Evolutionary conservation across 2,329 filamentous ascomycete species (phyloP).

Genomic region (Apiospora phragmitis): DNA sequence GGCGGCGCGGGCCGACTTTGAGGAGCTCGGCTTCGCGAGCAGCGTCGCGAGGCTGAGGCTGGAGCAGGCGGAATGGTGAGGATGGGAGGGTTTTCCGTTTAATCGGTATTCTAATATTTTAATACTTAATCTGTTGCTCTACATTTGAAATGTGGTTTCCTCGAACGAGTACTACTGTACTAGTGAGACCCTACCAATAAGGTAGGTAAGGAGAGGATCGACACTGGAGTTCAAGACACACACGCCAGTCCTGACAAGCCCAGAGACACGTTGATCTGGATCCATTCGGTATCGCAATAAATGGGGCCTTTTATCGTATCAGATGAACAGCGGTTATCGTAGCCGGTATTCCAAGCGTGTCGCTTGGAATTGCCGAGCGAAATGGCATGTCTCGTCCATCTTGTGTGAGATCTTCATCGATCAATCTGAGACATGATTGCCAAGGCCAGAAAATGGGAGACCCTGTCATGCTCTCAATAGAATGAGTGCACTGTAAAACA

Average conservation of each 20-base stretch:
- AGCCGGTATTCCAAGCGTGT: not conserved
- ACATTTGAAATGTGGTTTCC: not conserved
- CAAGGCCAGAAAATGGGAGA: not conserved
- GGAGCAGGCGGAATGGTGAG: not conserved
- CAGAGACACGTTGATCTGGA: not conserved
- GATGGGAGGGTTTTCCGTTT: not conserved
- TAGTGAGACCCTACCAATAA: too few relatives aligned
- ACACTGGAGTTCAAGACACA: not conserved
- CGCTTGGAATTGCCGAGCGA: not conserved
- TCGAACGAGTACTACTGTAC: too few relatives aligned
- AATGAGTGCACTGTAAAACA: not conserved
- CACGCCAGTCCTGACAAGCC: not conserved
- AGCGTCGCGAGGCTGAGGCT: not conserved
- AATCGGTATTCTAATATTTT: not conserved
- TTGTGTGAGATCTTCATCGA: not conserved
- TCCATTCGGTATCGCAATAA: not conserved
- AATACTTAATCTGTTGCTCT: not conserved
- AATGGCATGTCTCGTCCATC: not conserved
- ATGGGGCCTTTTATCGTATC: not conserved
- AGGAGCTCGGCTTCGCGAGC: not conserved
- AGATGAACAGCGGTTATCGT: not conserved
- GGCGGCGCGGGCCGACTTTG: slow-evolving; percentile 3
- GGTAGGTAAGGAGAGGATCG: not conserved
- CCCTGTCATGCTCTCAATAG: not conserved
- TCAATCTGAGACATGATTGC: not conserved